A percentile compares a stretch with the other conserved stretches of the same genome.
Evolutionary conservation across 768 basidiomycete species (phyloP).

Genomic region (Amanita jacksonii): DNA sequence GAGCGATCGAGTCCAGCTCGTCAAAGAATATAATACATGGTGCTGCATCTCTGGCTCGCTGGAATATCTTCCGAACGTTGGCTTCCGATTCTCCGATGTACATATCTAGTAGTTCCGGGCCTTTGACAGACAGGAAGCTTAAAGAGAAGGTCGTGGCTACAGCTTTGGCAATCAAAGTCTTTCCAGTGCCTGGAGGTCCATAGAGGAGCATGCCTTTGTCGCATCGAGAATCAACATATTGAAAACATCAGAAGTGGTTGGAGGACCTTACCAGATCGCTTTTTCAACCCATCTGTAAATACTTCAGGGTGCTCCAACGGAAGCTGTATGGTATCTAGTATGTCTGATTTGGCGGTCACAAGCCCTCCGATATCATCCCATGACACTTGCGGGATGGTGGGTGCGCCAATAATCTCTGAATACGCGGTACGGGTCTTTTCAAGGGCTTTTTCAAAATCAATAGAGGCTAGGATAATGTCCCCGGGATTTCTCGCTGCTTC

Average conservation of each 20-base stretch:
- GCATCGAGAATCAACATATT: background rate
- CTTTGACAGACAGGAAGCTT: constrained; percentile 97
- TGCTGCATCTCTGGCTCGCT: constrained; percentile 81
- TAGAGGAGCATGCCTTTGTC: constrained; percentile 76
- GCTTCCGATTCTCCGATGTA: constrained; percentile 98
- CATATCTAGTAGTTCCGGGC: constrained; percentile 94
- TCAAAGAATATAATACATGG: constrained; percentile 98
- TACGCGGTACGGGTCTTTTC: constrained; percentile 66
- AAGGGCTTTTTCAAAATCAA: constrained; percentile 69
- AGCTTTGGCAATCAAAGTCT: constrained; percentile 91
- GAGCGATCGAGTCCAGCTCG: constrained; percentile 90
- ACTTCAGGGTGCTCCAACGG: constrained; percentile 86
- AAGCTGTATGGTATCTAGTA: constrained; percentile 91
- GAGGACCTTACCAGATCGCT: constrained; percentile 67
- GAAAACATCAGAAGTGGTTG: background rate
- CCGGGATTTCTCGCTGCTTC: constrained; percentile 21
- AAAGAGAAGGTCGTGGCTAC: constrained; percentile 92
- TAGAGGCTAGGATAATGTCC: constrained; percentile 36
- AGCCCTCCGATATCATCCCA: constrained; percentile 99
- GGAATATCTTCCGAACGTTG: constrained; percentile 89
- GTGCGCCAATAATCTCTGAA: constrained; percentile 92
- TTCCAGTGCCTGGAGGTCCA: constrained; percentile 94
- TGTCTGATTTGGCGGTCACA: constrained; percentile 79
- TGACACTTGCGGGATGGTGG: constrained; percentile 87
- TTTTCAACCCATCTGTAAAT: constrained; percentile 87